Conservation (phyloP, 768 basidiomycete genomes). For the Tylopilus plumbeoviolaceoides region DNA sequence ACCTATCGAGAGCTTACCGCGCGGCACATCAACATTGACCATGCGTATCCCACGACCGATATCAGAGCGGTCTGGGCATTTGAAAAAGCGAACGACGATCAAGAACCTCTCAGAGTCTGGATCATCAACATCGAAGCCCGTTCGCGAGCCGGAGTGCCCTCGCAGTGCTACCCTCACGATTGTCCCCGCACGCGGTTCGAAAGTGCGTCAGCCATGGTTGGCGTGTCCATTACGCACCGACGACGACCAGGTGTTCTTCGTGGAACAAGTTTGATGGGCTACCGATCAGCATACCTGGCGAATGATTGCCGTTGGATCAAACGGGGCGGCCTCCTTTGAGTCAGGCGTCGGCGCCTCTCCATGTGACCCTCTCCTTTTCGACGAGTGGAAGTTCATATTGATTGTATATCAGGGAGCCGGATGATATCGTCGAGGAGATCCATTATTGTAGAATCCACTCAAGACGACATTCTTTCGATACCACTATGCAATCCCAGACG, state of each 20-base stretch:
- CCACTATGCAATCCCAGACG: constrained; percentile 8
- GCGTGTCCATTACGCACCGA: constrained; percentile 6
- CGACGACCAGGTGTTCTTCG: constrained; percentile 15
- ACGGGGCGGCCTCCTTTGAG: not conserved
- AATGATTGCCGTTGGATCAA: not conserved
- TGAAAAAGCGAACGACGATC: constrained; percentile 6
- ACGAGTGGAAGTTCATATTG: not conserved
- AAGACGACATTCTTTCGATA: not conserved
- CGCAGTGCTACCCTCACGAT: constrained; percentile 5
- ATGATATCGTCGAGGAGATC: not conserved
- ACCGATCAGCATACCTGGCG: constrained; percentile 22
- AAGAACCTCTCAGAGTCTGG: constrained; percentile 33
- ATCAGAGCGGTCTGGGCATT: constrained; percentile 23
- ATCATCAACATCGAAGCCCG: constrained; percentile 36
- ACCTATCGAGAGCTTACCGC: too few relatives aligned
- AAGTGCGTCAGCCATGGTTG: constrained; percentile 40
- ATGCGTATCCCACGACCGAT: not conserved
- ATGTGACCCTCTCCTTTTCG: not conserved
- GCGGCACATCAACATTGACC: too few relatives aligned
- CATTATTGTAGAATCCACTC: not conserved
- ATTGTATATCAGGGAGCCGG: not conserved
- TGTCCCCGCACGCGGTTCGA: constrained; percentile 5
- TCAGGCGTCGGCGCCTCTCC: not conserved
- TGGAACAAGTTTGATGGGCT: constrained; percentile 24
- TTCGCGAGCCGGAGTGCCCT: constrained; percentile 28